phyloP scores from a whole-genome alignment of 257 asterid species.

The Nicotiana tomentosiformis region DNA sequence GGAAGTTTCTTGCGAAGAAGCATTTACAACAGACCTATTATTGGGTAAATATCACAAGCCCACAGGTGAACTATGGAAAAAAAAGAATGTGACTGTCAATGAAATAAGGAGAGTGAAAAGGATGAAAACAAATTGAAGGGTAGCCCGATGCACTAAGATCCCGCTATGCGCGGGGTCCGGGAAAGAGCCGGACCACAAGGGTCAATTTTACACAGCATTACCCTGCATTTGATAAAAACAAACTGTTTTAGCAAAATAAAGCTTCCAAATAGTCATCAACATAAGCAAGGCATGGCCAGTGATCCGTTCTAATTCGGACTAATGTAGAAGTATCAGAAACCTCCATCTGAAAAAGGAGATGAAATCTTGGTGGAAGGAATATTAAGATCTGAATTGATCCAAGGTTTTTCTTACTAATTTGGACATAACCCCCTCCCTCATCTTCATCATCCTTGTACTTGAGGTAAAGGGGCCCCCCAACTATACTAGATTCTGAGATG shows the following conservation, averaged over 20 bases:
- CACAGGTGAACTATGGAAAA: not conserved
- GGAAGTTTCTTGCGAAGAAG: not conserved
- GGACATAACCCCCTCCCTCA: slow-evolving; percentile 29
- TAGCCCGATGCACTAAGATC: too few species aligned
- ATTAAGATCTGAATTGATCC: slow-evolving; percentile 66
- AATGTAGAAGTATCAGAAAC: slow-evolving; percentile 62
- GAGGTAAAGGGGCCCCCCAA: slow-evolving; percentile 66
- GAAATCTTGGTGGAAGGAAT: slow-evolving; percentile 93
- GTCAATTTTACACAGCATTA: too few species aligned
- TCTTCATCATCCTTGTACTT: slow-evolving; percentile 59
- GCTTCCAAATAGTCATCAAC: slow-evolving; percentile 92
- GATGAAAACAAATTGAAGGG: not conserved
- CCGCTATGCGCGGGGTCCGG: too few species aligned
- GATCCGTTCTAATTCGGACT: slow-evolving; percentile 87
- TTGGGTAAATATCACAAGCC: not conserved
- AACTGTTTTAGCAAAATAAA: slow-evolving; percentile 28
- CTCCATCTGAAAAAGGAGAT: slow-evolving; percentile 92
- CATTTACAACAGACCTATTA: not conserved
- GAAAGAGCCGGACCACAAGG: too few species aligned
- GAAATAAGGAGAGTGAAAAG: not conserved
- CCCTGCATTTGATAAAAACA: not conserved
- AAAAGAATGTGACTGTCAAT: not conserved
- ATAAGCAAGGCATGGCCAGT: slow-evolving; percentile 97
- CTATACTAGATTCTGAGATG: slow-evolving; percentile 35
- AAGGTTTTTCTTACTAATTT: slow-evolving; percentile 34